A percentile compares a stretch with the other conserved stretches of the same genome.
Evolutionary conservation across 805 yeast genomes (phyloP).

Genomic region (Metschnikowia cerradonensis): DNA sequence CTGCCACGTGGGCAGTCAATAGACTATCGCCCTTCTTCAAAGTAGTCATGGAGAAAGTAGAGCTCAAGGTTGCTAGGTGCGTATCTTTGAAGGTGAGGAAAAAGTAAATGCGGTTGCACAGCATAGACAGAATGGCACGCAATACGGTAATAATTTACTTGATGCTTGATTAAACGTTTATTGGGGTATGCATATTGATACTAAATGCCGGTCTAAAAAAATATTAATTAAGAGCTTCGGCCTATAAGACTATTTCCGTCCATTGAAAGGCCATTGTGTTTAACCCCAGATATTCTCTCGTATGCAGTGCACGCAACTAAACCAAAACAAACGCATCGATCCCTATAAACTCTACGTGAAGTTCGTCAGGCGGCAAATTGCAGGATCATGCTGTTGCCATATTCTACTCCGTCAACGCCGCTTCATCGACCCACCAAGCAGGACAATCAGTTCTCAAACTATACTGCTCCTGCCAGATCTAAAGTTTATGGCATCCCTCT

Average conservation of each 20-base stretch:
- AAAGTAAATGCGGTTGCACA: slow-evolving; percentile 2
- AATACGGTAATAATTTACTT: neutral
- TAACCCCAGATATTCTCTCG: slow-evolving; percentile 7
- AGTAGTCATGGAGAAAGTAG: slow-evolving; percentile 5
- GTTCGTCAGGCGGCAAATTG: neutral
- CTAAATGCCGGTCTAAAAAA: neutral
- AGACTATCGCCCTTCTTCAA: slow-evolving; percentile 30
- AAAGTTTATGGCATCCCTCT: slow-evolving; percentile 15
- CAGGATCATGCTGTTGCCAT: slow-evolving; percentile 12
- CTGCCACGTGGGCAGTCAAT: slow-evolving; percentile 56
- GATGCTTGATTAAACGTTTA: neutral
- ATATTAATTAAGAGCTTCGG: neutral
- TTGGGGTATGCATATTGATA: neutral
- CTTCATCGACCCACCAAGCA: slow-evolving; percentile 7
- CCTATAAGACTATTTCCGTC: neutral
- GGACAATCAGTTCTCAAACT: slow-evolving; percentile 7
- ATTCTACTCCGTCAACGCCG: slow-evolving; percentile 22
- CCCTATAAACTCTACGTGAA: neutral
- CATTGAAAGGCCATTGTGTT: neutral
- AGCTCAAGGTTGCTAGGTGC: neutral
- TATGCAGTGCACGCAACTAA: slow-evolving; percentile 1
- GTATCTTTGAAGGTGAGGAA: neutral
- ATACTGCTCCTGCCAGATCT: slow-evolving; percentile 11
- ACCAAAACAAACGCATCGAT: slow-evolving; percentile 6
- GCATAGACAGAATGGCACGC: neutral